phyloP scores from a whole-genome alignment of 2,329 filamentous ascomycete genomes.

The Fusarium annulatum region DNA sequence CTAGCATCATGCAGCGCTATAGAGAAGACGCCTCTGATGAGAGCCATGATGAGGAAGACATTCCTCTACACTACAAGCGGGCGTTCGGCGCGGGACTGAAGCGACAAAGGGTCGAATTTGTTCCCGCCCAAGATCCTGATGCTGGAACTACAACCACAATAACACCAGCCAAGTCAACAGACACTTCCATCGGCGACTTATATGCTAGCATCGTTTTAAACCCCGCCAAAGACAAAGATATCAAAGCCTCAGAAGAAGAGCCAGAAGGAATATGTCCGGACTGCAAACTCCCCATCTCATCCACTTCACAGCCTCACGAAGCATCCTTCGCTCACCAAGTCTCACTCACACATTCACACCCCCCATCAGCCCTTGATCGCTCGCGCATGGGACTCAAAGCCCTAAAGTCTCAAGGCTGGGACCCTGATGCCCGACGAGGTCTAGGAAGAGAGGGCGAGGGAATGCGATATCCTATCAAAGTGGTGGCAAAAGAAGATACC shows the following conservation, averaged over 20 bases:
- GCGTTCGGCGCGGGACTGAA: slow-evolving; percentile 68
- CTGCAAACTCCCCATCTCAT: slow-evolving; percentile 52
- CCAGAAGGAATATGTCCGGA: slow-evolving; percentile 46
- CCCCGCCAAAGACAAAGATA: slow-evolving; percentile 12
- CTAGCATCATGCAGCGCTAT: slow-evolving; percentile 42
- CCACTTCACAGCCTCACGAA: slow-evolving; percentile 60
- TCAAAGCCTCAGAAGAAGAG: slow-evolving; percentile 28
- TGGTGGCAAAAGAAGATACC: slow-evolving; percentile 77
- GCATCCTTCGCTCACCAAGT: slow-evolving; percentile 77
- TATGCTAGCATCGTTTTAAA: slow-evolving; percentile 75
- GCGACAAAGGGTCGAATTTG: slow-evolving; percentile 66
- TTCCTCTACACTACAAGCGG: slow-evolving; percentile 64
- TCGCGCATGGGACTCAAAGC: slow-evolving; percentile 75
- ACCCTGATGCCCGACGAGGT: slow-evolving; percentile 77
- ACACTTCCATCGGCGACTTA: slow-evolving; percentile 59
- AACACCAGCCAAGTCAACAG: slow-evolving; percentile 34
- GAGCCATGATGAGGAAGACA: slow-evolving; percentile 55
- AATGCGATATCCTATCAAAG: slow-evolving; percentile 79
- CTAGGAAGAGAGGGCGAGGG: slow-evolving; percentile 79
- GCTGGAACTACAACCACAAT: slow-evolving; percentile 35
- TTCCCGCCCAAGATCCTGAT: slow-evolving; percentile 61
- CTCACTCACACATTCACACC: slow-evolving; percentile 74
- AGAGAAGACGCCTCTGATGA: slow-evolving; percentile 41
- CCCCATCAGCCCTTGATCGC: slow-evolving; percentile 77
- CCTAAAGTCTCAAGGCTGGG: slow-evolving; percentile 76